Conservation (phyloP, 345 rosid genomes). For the Gynandropsis gynandra region DNA sequence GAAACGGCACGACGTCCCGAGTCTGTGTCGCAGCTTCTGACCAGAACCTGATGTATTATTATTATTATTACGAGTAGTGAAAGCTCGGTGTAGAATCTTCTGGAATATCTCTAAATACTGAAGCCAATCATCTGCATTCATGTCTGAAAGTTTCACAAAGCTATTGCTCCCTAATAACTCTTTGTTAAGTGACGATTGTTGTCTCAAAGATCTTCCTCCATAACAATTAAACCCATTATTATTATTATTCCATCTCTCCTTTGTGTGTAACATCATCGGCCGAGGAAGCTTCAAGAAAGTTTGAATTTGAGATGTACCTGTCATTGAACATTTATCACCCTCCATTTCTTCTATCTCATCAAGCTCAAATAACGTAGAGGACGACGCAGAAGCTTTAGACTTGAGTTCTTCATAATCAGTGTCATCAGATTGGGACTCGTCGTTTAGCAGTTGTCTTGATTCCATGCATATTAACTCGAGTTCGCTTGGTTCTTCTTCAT, state of each 20-base stretch:
- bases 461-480: conserved; percentile 54
- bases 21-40: conserved; percentile 52
- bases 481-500: conserved; percentile 45
- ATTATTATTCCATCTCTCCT: conserved; percentile 35
- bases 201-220: conserved; percentile 39
- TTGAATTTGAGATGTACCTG: conserved; percentile 1
- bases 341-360: conserved; percentile 33
- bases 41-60: conserved; percentile 22
- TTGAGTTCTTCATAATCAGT: conserved; percentile 29
- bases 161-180: conserved; percentile 51
- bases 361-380: conserved; percentile 33
- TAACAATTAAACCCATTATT: conserved; percentile 18
- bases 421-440: conserved; percentile 35
- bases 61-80: conserved; percentile 31
- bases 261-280: too few relatives aligned
- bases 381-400: background rate
- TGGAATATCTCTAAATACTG: conserved; percentile 44
- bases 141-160: conserved; percentile 57
- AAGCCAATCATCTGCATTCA: conserved; percentile 47
- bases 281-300: conserved; percentile 26
- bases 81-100: conserved; percentile 35
- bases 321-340: conserved; percentile 16
- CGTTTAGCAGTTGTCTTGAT: conserved; percentile 28
- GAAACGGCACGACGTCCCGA: conserved; percentile 61
- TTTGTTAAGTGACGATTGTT: conserved; percentile 57